A percentile compares a stretch with the other conserved stretches of the same genome.
Conservation (phyloP, 1,284 basidiomycete genomes). For the Pseudozyma pruni region DNA sequence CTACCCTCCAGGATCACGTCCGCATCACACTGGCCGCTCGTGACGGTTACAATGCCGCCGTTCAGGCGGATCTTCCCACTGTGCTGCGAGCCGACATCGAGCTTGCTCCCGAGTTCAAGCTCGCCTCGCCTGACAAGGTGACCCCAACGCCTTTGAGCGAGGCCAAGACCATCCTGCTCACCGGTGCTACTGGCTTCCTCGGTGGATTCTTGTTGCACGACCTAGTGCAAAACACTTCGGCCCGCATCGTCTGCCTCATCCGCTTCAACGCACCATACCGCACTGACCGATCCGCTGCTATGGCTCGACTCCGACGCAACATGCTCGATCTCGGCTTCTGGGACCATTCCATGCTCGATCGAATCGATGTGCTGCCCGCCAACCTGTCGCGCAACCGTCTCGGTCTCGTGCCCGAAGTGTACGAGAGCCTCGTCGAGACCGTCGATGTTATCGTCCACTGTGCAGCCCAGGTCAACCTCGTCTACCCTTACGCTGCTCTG, state of each 20-base stretch:
- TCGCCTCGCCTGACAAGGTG: constrained; percentile 23
- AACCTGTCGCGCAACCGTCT: constrained; percentile 62
- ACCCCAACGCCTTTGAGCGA: constrained; percentile 41
- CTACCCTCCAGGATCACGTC: constrained; percentile 63
- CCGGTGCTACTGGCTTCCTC: constrained; percentile 68
- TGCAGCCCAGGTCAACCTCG: constrained; percentile 67
- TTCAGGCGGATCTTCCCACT: constrained; percentile 66
- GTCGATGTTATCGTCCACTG: constrained; percentile 65
- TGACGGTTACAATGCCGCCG: constrained; percentile 63
- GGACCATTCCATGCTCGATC: constrained; percentile 61
- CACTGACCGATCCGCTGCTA: constrained; percentile 60
- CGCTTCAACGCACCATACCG: constrained; percentile 63
- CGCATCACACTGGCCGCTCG: constrained; percentile 53
- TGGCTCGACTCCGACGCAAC: constrained; percentile 64
- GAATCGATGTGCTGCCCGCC: constrained; percentile 64
- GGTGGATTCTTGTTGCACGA: constrained; percentile 65
- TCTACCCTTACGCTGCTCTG: constrained; percentile 67
- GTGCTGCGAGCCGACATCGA: constrained; percentile 58
- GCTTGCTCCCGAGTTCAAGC: constrained; percentile 59
- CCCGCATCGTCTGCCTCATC: constrained; percentile 66
- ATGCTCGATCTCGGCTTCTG: constrained; percentile 67
- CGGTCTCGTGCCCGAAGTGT: constrained; percentile 56
- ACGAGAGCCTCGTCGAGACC: constrained; percentile 54
- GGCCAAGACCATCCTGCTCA: constrained; percentile 63
- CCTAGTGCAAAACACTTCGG: constrained; percentile 60